Conservation (phyloP, 129 eudicot genomes). For the Arctium lappa region DNA sequence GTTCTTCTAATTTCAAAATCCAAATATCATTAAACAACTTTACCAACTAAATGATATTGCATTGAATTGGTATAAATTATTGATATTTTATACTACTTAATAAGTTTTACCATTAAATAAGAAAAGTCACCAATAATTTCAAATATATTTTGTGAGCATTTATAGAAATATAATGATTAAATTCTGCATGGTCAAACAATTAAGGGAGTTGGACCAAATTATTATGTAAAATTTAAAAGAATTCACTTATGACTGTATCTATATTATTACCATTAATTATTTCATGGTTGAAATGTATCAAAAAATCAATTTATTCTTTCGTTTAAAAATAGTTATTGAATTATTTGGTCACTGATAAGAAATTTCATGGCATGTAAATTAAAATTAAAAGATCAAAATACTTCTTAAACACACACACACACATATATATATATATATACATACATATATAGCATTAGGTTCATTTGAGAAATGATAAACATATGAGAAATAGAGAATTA, state of each 20-base stretch:
- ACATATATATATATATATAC: too few species aligned
- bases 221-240: slow-evolving; percentile 11
- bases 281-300: not conserved
- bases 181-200: slow-evolving; percentile 4
- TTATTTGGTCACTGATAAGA: too few species aligned
- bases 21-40: not conserved
- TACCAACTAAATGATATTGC: not conserved
- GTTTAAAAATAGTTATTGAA: too few species aligned
- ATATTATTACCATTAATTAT: not conserved
- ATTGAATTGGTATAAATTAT: slow-evolving; percentile 7
- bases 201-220: slow-evolving; percentile 20
- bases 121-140: not conserved
- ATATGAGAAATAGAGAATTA: too few species aligned
- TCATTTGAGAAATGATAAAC: too few species aligned
- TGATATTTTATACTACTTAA: not conserved
- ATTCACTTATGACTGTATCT: slow-evolving; percentile 2
- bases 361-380: too few species aligned
- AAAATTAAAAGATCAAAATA: too few species aligned
- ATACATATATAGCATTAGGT: too few species aligned
- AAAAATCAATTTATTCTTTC: not conserved
- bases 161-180: not conserved
- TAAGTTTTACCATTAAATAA: not conserved
- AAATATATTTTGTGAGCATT: slow-evolving; percentile 16
- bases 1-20: not conserved
- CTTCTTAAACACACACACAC: too few species aligned